A percentile compares a stretch with the other conserved stretches of the same genome.
These are phyloP conservation scores for Pseudozyma sp. DNA, from an alignment of 1,284 basidiomycete genomes.

Conservation along the genomic window DNA sequence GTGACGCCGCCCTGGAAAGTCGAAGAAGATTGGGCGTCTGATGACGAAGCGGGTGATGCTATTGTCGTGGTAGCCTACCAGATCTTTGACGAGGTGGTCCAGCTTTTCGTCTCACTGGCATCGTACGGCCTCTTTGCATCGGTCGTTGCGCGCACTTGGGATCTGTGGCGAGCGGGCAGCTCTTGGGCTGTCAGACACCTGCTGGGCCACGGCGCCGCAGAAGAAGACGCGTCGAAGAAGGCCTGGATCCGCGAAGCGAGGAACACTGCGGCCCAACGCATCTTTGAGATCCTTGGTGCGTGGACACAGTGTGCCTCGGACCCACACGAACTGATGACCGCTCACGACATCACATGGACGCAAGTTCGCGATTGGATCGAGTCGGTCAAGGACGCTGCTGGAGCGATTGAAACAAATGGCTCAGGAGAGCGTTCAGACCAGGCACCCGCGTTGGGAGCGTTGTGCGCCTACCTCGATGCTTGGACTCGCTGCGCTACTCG, in stretches of 20 bases:
- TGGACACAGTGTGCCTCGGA: conserved; percentile 88
- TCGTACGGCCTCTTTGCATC: conserved; percentile 82
- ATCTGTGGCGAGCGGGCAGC: conserved; percentile 37
- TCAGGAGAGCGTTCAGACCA: background rate
- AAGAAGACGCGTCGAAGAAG: background rate
- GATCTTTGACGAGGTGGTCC: conserved; percentile 69
- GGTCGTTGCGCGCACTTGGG: conserved; percentile 70
- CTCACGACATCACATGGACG: conserved; percentile 89
- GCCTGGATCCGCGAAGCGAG: conserved; percentile 21
- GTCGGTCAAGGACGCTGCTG: conserved; percentile 18
- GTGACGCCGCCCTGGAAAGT: conserved; percentile 74
- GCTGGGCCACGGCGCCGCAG: background rate
- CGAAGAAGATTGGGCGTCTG: conserved; percentile 47
- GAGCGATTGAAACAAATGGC: background rate
- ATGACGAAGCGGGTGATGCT: conserved; percentile 69
- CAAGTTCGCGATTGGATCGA: conserved; percentile 80
- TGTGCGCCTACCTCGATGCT: conserved; percentile 29
- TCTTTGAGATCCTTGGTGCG: conserved; percentile 73
- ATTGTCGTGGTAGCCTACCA: conserved; percentile 65
- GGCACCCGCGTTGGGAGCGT: conserved; percentile 25
- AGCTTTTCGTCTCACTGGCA: conserved; percentile 77
- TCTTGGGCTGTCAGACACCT: conserved; percentile 38
- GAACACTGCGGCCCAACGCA: conserved; percentile 40
- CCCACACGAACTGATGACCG: conserved; percentile 85
- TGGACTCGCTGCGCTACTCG: conserved; percentile 33